Evolutionary conservation across 2,329 filamentous ascomycete species (phyloP).

Genomic region (Claviceps paspali): DNA sequence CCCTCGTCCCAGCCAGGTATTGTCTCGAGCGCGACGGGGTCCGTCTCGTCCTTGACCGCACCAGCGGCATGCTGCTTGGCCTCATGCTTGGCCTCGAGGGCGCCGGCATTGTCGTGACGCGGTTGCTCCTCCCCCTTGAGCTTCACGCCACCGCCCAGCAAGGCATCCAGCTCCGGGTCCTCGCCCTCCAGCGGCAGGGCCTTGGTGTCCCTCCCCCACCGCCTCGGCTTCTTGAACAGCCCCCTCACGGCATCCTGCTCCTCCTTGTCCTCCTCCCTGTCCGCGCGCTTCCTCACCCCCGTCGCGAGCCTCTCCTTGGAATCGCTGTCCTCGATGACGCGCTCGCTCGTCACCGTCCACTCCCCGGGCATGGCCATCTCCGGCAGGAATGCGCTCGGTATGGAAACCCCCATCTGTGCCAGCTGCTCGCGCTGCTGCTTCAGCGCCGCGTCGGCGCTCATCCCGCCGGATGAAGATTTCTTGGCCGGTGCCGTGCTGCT

Average conservation of each 20-base stretch:
- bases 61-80: slow-evolving; percentile 2
- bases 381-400: slow-evolving; percentile 62
- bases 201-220: slow-evolving; percentile 39
- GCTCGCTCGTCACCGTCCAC: slow-evolving; percentile 61
- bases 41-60: slow-evolving; percentile 1
- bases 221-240: slow-evolving; percentile 42
- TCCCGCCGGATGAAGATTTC: neutral
- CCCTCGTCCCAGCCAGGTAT: too few species aligned
- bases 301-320: slow-evolving; percentile 25
- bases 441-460: slow-evolving; percentile 40
- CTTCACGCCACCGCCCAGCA: slow-evolving; percentile 28
- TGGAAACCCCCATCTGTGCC: slow-evolving; percentile 68
- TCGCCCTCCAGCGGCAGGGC: slow-evolving; percentile 23
- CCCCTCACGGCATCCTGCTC: slow-evolving; percentile 42
- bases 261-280: slow-evolving; percentile 44
- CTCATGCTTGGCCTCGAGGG: neutral
- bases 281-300: slow-evolving; percentile 48
- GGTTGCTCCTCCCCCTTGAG: slow-evolving; percentile 13
- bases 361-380: slow-evolving; percentile 82
- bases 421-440: slow-evolving; percentile 80
- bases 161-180: slow-evolving; percentile 45
- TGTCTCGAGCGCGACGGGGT: neutral
- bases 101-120: slow-evolving; percentile 17
- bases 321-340: slow-evolving; percentile 29
- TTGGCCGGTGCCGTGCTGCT: too few species aligned